phyloP scores from a whole-genome alignment of 805 yeast genomes.

The Lachancea quebecensis region DNA sequence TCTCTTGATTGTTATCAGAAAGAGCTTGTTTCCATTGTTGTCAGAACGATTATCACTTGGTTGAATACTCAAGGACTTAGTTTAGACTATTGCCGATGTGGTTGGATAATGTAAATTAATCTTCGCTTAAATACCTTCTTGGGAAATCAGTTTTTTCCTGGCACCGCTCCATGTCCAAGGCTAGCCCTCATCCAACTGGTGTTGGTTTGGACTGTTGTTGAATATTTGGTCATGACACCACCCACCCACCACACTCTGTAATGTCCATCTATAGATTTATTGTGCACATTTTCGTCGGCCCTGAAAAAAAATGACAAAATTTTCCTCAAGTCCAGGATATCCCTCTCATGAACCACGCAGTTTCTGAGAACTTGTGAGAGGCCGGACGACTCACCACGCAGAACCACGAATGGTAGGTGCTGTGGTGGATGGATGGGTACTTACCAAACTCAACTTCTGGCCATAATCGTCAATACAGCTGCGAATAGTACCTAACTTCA shows the following conservation, averaged over 20 bases:
- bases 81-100: too few species aligned
- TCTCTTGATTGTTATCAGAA: too few species aligned
- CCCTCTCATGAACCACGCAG: too few species aligned
- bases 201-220: not conserved
- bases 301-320: not conserved
- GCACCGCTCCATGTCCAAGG: too few species aligned
- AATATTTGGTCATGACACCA: not conserved
- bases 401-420: not conserved
- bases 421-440: not conserved
- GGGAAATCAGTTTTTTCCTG: too few species aligned
- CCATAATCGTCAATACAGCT: not conserved
- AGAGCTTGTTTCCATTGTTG: slow-evolving; percentile 1
- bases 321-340: too few species aligned
- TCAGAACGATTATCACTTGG: not conserved
- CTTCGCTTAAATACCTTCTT: too few species aligned
- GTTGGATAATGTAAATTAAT: too few species aligned
- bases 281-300: not conserved
- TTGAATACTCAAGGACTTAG: too few species aligned
- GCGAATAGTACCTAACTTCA: not conserved
- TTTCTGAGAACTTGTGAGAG: not conserved
- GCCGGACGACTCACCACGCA: not conserved
- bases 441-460: not conserved
- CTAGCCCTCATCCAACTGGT: too few species aligned
- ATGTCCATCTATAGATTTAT: not conserved
- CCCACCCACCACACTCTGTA: slow-evolving; percentile 4